phyloP scores from a whole-genome alignment of 371 early-diverging fungal species.

The Ordospora pajunii region DNA sequence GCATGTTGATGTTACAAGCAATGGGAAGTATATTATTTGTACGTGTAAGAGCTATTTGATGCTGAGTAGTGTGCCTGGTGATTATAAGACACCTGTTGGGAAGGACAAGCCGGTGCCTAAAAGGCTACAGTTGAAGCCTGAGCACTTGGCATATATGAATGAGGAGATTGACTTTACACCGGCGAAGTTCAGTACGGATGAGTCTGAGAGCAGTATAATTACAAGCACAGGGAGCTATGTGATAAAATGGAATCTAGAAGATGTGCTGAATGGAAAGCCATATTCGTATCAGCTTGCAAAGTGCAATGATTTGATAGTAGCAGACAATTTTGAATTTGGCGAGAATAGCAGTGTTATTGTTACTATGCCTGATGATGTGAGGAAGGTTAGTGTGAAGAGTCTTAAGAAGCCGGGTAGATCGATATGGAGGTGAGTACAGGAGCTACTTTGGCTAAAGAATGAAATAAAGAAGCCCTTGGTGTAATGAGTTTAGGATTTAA shows the following conservation, averaged over 20 bases:
- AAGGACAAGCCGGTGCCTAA: conserved; percentile 66
- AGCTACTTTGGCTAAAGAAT: neutral
- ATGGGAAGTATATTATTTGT: conserved; percentile 74
- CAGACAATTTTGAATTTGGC: conserved; percentile 74
- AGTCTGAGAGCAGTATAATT: conserved; percentile 68
- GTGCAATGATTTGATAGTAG: conserved; percentile 70
- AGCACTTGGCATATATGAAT: conserved; percentile 74
- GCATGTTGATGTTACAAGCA: conserved; percentile 75
- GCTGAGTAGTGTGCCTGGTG: conserved; percentile 63
- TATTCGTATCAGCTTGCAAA: conserved; percentile 74
- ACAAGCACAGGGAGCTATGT: conserved; percentile 76
- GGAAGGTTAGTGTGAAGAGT: conserved; percentile 30
- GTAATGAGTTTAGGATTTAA: neutral
- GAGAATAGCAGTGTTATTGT: conserved; percentile 68
- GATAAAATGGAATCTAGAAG: conserved; percentile 79
- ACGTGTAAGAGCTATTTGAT: conserved; percentile 77
- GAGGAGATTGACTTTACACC: conserved; percentile 70
- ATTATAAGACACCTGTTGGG: conserved; percentile 52
- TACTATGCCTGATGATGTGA: conserved; percentile 62
- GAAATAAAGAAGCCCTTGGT: neutral
- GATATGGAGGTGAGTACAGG: conserved; percentile 1
- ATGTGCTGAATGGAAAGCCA: conserved; percentile 67
- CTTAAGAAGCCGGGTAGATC: conserved; percentile 42
- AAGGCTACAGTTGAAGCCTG: conserved; percentile 73
- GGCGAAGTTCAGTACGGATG: conserved; percentile 76